Conservation (phyloP, 352 stramenopile genomes). For the Globisporangium rhizosaccharum region DNA sequence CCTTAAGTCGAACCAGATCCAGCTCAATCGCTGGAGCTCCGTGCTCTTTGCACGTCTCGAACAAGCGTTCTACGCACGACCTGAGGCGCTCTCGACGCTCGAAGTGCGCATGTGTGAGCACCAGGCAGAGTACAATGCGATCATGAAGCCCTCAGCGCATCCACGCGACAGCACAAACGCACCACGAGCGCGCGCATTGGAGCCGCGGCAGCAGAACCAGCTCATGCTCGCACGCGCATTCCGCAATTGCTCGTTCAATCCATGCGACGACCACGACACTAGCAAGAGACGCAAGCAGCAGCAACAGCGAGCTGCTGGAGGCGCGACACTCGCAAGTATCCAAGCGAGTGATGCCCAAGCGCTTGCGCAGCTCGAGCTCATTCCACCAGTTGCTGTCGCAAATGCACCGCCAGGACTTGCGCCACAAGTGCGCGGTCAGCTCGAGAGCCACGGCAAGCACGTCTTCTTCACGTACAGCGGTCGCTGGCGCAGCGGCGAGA, state of each 20-base stretch:
- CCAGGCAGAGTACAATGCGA: constrained; percentile 32
- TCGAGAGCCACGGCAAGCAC: constrained; percentile 67
- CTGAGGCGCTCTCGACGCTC: constrained; percentile 50
- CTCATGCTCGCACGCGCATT: constrained; percentile 55
- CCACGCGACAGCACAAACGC: not conserved
- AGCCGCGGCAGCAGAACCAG: constrained; percentile 53
- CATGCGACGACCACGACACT: constrained; percentile 17
- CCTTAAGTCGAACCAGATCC: constrained; percentile 67
- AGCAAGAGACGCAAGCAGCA: constrained; percentile 12
- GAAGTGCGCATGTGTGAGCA: constrained; percentile 57
- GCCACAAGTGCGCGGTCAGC: constrained; percentile 45
- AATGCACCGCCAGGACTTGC: constrained; percentile 51
- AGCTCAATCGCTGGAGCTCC: constrained; percentile 61
- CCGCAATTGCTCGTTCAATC: constrained; percentile 55
- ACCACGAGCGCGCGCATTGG: constrained; percentile 4
- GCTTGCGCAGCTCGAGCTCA: constrained; percentile 39
- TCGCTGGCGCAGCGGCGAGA: constrained; percentile 62
- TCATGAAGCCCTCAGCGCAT: constrained; percentile 25
- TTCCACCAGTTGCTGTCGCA: constrained; percentile 27
- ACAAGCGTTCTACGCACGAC: constrained; percentile 50
- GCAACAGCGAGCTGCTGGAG: constrained; percentile 4
- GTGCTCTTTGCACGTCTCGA: constrained; percentile 65
- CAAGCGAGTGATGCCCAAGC: constrained; percentile 30
- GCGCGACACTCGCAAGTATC: constrained; percentile 13
- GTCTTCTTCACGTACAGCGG: constrained; percentile 62